Evolutionary conservation across 306 rosid genomes (phyloP), one percentile per base, ranked within the genome.

Genomic region (Arachis hypogaea): DNA sequence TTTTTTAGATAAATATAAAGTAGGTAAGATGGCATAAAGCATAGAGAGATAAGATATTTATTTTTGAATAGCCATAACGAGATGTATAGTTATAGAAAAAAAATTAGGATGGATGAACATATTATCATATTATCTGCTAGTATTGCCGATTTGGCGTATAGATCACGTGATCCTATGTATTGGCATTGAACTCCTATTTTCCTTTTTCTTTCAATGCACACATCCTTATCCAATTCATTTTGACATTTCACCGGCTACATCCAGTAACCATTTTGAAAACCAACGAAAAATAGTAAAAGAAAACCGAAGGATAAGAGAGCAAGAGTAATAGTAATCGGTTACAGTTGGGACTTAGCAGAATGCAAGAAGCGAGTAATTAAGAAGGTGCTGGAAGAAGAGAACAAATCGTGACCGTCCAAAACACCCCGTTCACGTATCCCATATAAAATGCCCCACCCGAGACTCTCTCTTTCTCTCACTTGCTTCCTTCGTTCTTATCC

Each of bases 401-500:
- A 47, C 7, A 46, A 81, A 76, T 75, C 84, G 52, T 7, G 9
- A 68, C 80, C 92, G 88, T 87, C 11, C 16, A 57, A 44, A 75
- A 1, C 10, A 41, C 0, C 6, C 6, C 1, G 38, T 71, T 38
- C 62, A 9, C 72, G 66, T 67, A 30, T 14, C 41, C 59, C 70
- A 22, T 66, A 73, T 74, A 71, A 40, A 77, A 52, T 52, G 11
- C 63, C 72, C 68, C 46, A 43, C 38, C 52, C 5, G 1, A 47
- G 56, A n/a, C 29, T 14, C 22, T n/a, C 56, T 50, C 18, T 12
- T 33, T 85, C 68, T 40, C 77, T 69, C 49, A 61, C 43, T 40
- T 12, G 1, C 18, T 22, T 52, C 0, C 0, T 71, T 83, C 80
- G 85, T 79, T 77, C 93, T 88, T 88, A 88, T 88, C 93, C 86